Evolutionary conservation across 352 stramenopile species (phyloP), one percentile per base, ranked within the genome.

Genomic region (Pythium phragmiticola): DNA sequence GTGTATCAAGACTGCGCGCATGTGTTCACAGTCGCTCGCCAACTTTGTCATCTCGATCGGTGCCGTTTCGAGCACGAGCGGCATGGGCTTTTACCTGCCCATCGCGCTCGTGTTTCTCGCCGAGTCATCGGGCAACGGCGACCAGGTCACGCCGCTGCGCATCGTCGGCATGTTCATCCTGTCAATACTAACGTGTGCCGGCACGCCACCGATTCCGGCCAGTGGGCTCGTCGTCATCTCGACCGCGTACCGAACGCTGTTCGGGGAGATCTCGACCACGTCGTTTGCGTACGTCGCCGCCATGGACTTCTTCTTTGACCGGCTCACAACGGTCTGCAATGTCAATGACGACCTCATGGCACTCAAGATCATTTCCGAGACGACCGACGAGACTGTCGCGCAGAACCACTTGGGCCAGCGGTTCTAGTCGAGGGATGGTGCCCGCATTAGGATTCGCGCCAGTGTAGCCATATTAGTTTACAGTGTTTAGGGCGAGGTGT

Each of bases 31-130:
- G 58, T 89, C 84, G 43, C 74, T 92, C 8, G 80, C 76, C 17
- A 89, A 88, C 33, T 88, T 90, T 57, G 74, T 89, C 17, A 73
- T 92, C 39, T 90, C 81, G 14, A 78, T 92, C 19, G 82, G 81
- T 13, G 80, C 87, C 16, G 71, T 73, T 12, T 82, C 78, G 9
- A 89, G 90, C 68, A 66, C 88, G 50, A 85, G 77, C 0, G 78
- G 63, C 17, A 66, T 70, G 2, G 80, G 74, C 21, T 81, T 77
- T 53, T 89, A 90, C 64, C 78, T 78, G 43, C 80, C 81, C 4
- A 76, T 93, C 36, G 77, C 70, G 1, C 72, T 84, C 34, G 63
- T 87, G 26, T 90, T 84, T 61, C 54, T 92, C 11, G 80, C 84
- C n/a, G 75, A 89, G 60, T 84, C 80, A 0, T 82, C 76, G 0